Evolutionary conservation across 140 eudicot species (phyloP), one percentile per base, ranked within the genome.

Genomic region (Ambrosia hybrid): DNA sequence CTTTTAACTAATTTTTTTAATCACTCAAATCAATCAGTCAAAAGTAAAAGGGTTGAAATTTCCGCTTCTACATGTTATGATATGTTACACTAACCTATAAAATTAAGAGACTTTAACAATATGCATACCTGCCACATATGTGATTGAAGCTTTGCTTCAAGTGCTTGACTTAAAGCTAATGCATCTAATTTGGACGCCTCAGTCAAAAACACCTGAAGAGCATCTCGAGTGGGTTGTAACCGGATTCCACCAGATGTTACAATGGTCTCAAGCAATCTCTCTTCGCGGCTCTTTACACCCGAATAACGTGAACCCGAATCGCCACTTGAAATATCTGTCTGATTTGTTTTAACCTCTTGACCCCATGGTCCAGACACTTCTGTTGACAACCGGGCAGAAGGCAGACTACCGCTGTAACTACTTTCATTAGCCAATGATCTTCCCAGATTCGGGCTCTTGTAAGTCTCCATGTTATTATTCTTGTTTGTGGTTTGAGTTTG

Each of bases 151-250:
- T 93, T 93, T 61, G 83, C 68, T 63, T 92, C 98, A 73, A 92
- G 87, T 48, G 90, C 95, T 61, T 61, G 85, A 74, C 86, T 71
- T 65, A 89, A 78, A 69, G 85, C 85, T 80, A 90, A 33, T 43
- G 91, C 91, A 90, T 93, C 83, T 82, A 87, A 68, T 68, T 90
- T 93, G 67, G 82, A 79, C n/a, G 97, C 96, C 78, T 93, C 98
- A 21, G 62, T 43, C 55, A 93, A 72, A 83, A 93, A 93, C 68
- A 73, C 82, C 51, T 93, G 89, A 77, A 93, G 86, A 58, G 91
- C 93, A 79, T 93, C 98, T 61, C 98, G 92, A n/a, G 98, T 87
- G 16, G 98, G 98, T 72, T 90, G 98, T 56, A 90, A 71, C 68
- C 97, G 94, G 21, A 93, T 90, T 26, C 97, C 99, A 55, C 97